A percentile compares a stretch with the other conserved stretches of the same genome.
These are phyloP conservation scores for Phytophthora pseudosyringae DNA, from an alignment of 352 stramenopile species.

Conservation along the genomic window DNA sequence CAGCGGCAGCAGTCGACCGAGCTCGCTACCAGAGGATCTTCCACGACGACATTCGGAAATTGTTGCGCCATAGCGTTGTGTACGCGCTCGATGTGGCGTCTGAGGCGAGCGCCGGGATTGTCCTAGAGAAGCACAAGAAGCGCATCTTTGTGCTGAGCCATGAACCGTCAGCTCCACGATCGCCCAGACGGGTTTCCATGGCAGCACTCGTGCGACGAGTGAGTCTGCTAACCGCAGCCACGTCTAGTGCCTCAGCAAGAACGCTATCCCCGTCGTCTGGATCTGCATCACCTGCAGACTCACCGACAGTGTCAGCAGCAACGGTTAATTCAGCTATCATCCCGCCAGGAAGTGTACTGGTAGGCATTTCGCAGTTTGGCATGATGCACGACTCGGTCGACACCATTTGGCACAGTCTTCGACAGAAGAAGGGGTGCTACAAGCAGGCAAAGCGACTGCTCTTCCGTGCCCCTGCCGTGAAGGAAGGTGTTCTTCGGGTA, in stretches of 20 bases:
- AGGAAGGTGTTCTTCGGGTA: conserved; percentile 39
- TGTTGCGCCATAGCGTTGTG: conserved; percentile 57
- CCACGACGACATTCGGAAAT: conserved; percentile 48
- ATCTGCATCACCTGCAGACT: conserved; percentile 4
- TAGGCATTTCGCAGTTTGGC: conserved; percentile 62
- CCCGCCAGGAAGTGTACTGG: conserved; percentile 60
- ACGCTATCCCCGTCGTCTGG: conserved; percentile 14
- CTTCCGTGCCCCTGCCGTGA: conserved; percentile 57
- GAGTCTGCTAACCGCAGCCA: conserved; percentile 25
- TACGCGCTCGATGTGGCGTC: conserved; percentile 51
- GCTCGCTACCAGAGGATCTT: conserved; percentile 57
- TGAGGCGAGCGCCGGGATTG: conserved; percentile 36
- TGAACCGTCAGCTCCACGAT: conserved; percentile 12
- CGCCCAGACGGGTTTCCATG: conserved; percentile 23
- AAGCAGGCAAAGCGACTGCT: conserved; percentile 56
- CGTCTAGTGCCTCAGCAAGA: conserved; percentile 15
- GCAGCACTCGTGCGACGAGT: conserved; percentile 29
- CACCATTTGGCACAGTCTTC: conserved; percentile 71
- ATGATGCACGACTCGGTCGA: conserved; percentile 74
- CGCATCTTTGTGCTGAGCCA: conserved; percentile 71
- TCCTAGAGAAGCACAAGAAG: conserved; percentile 68
- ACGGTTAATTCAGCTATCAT: conserved; percentile 31
- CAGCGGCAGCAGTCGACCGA: conserved; percentile 30
- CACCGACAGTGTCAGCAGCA: conserved; percentile 4
- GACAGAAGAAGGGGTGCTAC: conserved; percentile 58